These are phyloP conservation scores for Lophiostoma macrostomum DNA, from an alignment of 495 filamentous ascomycete genomes.

Conservation along the genomic window DNA sequence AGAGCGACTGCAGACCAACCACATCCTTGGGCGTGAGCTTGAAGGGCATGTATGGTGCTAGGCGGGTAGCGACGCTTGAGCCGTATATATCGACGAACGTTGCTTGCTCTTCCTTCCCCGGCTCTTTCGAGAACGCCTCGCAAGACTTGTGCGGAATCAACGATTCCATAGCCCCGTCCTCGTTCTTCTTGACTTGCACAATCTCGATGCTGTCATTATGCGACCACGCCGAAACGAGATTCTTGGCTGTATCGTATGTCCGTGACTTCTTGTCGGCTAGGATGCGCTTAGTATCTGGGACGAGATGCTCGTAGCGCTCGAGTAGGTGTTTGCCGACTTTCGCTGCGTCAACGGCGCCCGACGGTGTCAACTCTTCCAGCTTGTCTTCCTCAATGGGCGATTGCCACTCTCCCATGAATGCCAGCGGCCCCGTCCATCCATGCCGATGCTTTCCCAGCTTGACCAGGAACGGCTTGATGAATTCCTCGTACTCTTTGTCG, in stretches of 20 bases:
- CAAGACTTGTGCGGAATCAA: conserved; percentile 7
- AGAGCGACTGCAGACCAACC: conserved; percentile 2
- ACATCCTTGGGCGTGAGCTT: not conserved
- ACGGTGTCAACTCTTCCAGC: conserved; percentile 6
- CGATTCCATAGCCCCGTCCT: conserved; percentile 4
- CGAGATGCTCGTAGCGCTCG: conserved; percentile 1
- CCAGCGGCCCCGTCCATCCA: conserved; percentile 1
- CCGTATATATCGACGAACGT: conserved; percentile 1
- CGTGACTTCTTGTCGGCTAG: conserved; percentile 11
- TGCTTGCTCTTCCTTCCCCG: conserved; percentile 1
- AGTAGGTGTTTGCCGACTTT: not conserved
- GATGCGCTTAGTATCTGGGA: not conserved
- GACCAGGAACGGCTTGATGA: conserved; percentile 1
- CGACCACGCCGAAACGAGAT: not conserved
- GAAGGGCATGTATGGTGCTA: not conserved
- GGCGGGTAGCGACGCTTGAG: not conserved
- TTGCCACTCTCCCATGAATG: conserved; percentile 1
- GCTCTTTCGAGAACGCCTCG: conserved; percentile 7
- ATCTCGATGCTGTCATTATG: conserved; percentile 2
- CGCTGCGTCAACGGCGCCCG: conserved; percentile 2
- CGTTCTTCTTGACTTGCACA: not conserved
- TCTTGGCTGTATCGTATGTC: conserved; percentile 7
- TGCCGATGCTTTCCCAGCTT: conserved; percentile 1
- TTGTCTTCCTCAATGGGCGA: conserved; percentile 5
- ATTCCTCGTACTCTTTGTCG: conserved; percentile 4